phyloP scores from a whole-genome alignment of 169 alveolate genomes.

The Plasmodium gaboni region DNA sequence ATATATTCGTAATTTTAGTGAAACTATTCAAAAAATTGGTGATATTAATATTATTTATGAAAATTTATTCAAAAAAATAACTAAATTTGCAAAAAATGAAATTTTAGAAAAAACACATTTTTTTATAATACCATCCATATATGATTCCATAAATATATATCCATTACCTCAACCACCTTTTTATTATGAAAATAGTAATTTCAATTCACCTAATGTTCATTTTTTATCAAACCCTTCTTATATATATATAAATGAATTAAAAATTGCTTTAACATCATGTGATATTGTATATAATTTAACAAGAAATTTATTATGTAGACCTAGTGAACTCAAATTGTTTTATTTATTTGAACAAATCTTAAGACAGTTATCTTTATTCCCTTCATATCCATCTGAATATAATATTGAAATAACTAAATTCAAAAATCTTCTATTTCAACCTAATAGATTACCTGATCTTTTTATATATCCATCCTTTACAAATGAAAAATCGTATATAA shows the following conservation, averaged over 20 bases:
- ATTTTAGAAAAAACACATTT: conserved; percentile 74
- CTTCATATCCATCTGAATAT: conserved; percentile 75
- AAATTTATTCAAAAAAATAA: conserved; percentile 61
- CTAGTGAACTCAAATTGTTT: conserved; percentile 59
- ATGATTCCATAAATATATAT: conserved; percentile 70
- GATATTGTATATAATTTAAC: conserved; percentile 60
- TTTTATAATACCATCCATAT: conserved; percentile 68
- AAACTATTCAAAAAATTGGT: conserved; percentile 76
- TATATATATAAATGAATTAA: conserved; percentile 72
- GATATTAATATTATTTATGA: conserved; percentile 72
- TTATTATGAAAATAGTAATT: conserved; percentile 49
- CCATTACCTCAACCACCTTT: conserved; percentile 77
- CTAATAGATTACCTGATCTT: conserved; percentile 72
- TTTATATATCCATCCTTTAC: conserved; percentile 73
- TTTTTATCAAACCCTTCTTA: conserved; percentile 67
- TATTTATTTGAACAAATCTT: conserved; percentile 70
- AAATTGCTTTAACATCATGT: conserved; percentile 76
- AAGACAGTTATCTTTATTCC: conserved; percentile 73
- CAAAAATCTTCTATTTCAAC: conserved; percentile 65
- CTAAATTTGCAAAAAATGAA: conserved; percentile 74
- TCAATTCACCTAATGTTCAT: conserved; percentile 54
- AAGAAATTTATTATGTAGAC: conserved; percentile 65
- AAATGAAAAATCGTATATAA: conserved; percentile 64
- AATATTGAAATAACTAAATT: conserved; percentile 70
- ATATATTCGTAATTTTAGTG: conserved; percentile 75